These are phyloP conservation scores for Penicillium paradoxum DNA, from an alignment of 495 filamentous ascomycete species.

Conservation along the genomic window DNA sequence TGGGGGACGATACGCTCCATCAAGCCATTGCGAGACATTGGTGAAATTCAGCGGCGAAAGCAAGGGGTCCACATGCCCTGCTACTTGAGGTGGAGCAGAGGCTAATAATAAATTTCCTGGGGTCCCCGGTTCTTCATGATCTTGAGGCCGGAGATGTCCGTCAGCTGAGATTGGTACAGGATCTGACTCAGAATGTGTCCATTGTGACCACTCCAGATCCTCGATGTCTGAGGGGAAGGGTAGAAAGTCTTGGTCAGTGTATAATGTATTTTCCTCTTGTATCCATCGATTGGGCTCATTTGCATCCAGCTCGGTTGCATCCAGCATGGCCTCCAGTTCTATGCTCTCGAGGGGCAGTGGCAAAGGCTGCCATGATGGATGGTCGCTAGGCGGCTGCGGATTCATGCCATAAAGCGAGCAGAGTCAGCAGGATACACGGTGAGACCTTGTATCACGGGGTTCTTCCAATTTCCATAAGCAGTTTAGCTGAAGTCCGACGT, in stretches of 20 bases:
- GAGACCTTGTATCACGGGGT: too few relatives aligned
- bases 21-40: constrained; percentile 38
- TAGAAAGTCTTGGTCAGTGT: constrained; percentile 16
- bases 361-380: constrained; percentile 7
- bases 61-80: not conserved
- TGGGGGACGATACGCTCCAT: constrained; percentile 39
- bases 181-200: constrained; percentile 4
- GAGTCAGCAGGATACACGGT: not conserved
- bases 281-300: not conserved
- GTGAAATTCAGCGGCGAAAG: constrained; percentile 6
- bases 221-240: constrained; percentile 12
- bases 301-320: constrained; percentile 1
- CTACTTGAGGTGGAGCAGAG: not conserved
- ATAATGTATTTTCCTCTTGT: not conserved
- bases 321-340: constrained; percentile 8
- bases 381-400: not conserved
- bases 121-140: not conserved
- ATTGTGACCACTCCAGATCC: constrained; percentile 11
- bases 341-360: constrained; percentile 10
- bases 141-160: not conserved
- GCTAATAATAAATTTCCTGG: not conserved
- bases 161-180: not conserved
- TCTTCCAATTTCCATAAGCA: not conserved
- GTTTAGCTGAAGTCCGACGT: not conserved
- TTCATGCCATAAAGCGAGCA: constrained; percentile 11